Evolutionary conservation across 73 alveolate genomes (phyloP).

Genomic region (Symbiodinium natans): DNA sequence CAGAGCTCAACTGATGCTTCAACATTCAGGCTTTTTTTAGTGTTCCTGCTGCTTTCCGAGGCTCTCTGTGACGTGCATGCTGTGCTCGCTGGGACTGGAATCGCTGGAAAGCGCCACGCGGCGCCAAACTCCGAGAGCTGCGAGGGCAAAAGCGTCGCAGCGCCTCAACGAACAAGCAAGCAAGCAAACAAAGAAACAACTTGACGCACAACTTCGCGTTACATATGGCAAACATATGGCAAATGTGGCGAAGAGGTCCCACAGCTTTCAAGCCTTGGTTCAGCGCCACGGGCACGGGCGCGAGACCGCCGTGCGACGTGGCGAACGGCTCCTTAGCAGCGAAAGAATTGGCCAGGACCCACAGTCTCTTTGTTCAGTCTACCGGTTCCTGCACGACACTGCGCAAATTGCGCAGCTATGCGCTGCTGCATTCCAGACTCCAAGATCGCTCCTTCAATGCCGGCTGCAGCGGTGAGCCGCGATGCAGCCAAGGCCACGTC

Average conservation of each 20-base stretch:
- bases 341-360: too few species aligned
- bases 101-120: neutral
- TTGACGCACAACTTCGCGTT: too few species aligned
- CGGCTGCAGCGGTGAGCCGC: conserved; percentile 28
- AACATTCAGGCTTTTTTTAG: too few species aligned
- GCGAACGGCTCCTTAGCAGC: conserved; percentile 48
- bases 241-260: neutral
- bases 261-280: neutral
- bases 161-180: neutral
- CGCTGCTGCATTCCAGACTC: neutral
- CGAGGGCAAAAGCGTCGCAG: neutral
- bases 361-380: too few species aligned
- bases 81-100: too few species aligned
- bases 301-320: conserved; percentile 51
- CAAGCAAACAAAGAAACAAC: too few species aligned
- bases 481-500: conserved; percentile 24
- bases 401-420: too few species aligned
- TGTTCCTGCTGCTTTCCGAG: conserved; percentile 1
- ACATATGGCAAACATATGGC: too few species aligned
- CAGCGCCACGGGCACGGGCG: conserved; percentile 34
- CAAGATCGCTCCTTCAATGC: conserved; percentile 18
- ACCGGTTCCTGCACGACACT: too few species aligned
- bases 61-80: neutral
- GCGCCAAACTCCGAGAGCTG: neutral
- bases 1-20: neutral